Evolutionary conservation across 176 grass and related monocot species (phyloP), one percentile per base, ranked within the genome.

Genomic region (Lolium rigidum): DNA sequence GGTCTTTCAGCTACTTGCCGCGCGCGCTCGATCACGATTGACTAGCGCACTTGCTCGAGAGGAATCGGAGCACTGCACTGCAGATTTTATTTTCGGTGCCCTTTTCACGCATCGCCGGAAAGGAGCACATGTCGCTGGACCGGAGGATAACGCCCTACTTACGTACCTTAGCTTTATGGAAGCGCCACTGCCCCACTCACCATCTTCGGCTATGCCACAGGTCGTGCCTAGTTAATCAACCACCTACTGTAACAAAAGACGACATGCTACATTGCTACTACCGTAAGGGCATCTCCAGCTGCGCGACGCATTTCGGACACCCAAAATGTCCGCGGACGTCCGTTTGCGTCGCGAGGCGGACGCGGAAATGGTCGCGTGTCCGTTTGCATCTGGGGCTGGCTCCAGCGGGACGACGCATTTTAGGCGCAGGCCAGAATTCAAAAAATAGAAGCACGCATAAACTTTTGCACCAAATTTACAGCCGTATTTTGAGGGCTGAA

Each of bases 91-190:
- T 16, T 51, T 51, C 0, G 51, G 0, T 35, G 37, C 14, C 28
- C 64, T 67, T 37, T 67, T 35, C 64, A 37, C 63, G 63, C 63
- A 35, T 3, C 13, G 26, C 64, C 3, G 64, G 17, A 67, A 65
- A 67, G 64, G 28, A 2, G 7, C 28, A 16, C 2, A 66, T 5
- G 64, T 1, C 28, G 28, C 64, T 16, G 8, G 28, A 31, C 28
- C 26, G 25, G 62, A 64, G 49, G 49, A 24, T 21, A 44, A 44
- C 63, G 41, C 70, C 70, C 44, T 50, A n/a, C n/a, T n/a, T n/a
- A 74, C 41, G 70, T 15, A 72, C 63, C 43, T 46, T n/a, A 43
- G 83, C 70, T 77, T 86, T 61, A 46, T 86, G 88, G 88, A 90
- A 55, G 71, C 88, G 22, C 54, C 71, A 71, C 88, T 77, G 83